A percentile compares a stretch with the other conserved stretches of the same genome.
These are phyloP conservation scores for Picochlorum sp. DNA, from an alignment of 139 green algal species.

Conservation along the genomic window DNA sequence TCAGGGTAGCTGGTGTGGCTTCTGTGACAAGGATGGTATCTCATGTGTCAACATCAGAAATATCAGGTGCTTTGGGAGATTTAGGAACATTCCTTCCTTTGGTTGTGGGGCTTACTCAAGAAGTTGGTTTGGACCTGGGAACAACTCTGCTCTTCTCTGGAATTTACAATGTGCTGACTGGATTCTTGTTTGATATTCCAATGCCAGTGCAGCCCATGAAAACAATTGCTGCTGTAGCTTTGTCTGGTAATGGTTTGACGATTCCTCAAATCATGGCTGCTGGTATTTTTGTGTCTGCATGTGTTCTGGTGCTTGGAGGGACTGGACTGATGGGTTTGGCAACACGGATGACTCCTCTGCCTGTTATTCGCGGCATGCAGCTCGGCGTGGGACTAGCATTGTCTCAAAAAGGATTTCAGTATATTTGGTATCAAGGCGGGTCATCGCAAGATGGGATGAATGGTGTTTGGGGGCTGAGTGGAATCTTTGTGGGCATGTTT, in stretches of 20 bases:
- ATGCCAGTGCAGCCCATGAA: conserved; percentile 78
- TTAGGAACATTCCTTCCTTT: conserved; percentile 71
- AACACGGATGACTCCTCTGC: conserved; percentile 13
- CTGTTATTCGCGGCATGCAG: conserved; percentile 48
- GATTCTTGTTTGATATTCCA: conserved; percentile 48
- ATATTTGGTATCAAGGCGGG: conserved; percentile 19
- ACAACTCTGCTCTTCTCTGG: conserved; percentile 71
- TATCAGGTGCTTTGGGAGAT: conserved; percentile 53
- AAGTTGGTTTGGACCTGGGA: conserved; percentile 52
- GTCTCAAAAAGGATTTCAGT: conserved; percentile 38
- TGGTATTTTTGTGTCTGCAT: conserved; percentile 49
- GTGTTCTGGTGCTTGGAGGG: conserved; percentile 47
- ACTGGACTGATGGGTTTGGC: conserved; percentile 44
- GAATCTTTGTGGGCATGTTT: conserved; percentile 41
- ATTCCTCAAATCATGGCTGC: conserved; percentile 47
- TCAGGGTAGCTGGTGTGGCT: neutral
- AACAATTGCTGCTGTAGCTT: conserved; percentile 66
- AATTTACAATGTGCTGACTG: conserved; percentile 62
- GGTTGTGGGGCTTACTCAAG: conserved; percentile 44
- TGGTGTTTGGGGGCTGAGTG: conserved; percentile 29
- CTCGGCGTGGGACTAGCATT: conserved; percentile 65
- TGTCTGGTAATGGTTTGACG: conserved; percentile 38
- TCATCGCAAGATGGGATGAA: neutral
- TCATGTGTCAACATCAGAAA: conserved; percentile 11
- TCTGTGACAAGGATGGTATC: too few species aligned